Evolutionary conservation across 345 rosid genomes (phyloP).

Genomic region (Moringa oleifera): DNA sequence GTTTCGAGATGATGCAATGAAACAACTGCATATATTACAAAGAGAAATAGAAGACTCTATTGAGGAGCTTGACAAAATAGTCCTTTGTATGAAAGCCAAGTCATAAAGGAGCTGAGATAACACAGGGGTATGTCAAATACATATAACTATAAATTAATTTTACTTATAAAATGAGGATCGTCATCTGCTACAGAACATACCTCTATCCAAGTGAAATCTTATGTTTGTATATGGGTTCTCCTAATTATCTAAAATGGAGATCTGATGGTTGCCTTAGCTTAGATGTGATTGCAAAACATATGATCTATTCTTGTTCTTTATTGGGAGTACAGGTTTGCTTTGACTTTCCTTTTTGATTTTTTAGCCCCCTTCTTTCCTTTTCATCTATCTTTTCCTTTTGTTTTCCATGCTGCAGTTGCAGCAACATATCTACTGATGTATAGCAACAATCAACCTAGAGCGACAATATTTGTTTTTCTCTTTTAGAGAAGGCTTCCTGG

Average conservation of each 20-base stretch:
- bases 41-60: constrained; percentile 74
- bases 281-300: background rate
- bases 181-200: background rate
- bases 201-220: no score
- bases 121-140: constrained; percentile 59
- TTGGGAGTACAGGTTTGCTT: no score
- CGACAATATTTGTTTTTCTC: background rate
- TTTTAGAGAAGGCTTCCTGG: background rate
- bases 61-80: constrained; percentile 64
- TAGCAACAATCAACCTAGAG: background rate
- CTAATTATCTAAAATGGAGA: background rate
- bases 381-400: no score
- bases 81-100: constrained; percentile 61
- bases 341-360: no score
- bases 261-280: background rate
- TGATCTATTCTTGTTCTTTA: background rate
- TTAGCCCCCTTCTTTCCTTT: no score
- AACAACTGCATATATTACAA: constrained; percentile 52
- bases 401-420: no score
- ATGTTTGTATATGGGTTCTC: background rate
- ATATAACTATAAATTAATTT: background rate
- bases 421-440: background rate
- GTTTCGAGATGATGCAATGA: constrained; percentile 74
- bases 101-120: constrained; percentile 55
- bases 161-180: background rate